Conservation (phyloP, 352 stramenopile genomes). For the Lagenidium giganteum region DNA sequence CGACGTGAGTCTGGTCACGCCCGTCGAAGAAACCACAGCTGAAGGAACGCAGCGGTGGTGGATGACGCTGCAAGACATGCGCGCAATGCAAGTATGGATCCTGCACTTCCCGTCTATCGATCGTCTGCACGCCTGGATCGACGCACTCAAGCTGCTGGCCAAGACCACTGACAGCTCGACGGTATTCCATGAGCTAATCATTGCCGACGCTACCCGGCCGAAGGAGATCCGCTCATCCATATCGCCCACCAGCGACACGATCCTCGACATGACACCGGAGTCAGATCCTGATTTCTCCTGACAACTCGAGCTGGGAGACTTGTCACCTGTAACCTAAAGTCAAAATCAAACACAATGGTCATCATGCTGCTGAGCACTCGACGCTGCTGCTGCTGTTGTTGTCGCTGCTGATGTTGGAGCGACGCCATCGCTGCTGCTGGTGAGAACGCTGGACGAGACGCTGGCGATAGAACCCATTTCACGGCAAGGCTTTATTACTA, state of each 20-base stretch:
- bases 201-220: conserved; percentile 11
- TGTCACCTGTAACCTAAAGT: too few relatives aligned
- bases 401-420: too few relatives aligned
- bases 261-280: too few relatives aligned
- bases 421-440: too few relatives aligned
- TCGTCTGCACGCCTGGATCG: conserved; percentile 25
- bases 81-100: conserved; percentile 33
- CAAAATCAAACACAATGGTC: too few relatives aligned
- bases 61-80: conserved; percentile 44
- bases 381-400: too few relatives aligned
- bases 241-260: too few relatives aligned
- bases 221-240: too few relatives aligned
- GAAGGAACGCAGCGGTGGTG: conserved; percentile 21
- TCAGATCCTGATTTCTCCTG: too few relatives aligned
- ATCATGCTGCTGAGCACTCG: too few relatives aligned
- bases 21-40: conserved; percentile 22
- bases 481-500: conserved; percentile 66
- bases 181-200: conserved; percentile 26
- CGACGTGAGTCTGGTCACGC: conserved; percentile 40
- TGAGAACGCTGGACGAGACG: too few relatives aligned
- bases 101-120: conserved; percentile 29
- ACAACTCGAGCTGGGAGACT: too few relatives aligned
- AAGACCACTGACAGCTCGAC: conserved; percentile 19
- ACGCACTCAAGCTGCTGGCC: conserved; percentile 25
- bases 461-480: conserved; percentile 68